Evolutionary conservation across 352 stramenopile genomes (phyloP).

Genomic region (Globisporangium uncinulatum): DNA sequence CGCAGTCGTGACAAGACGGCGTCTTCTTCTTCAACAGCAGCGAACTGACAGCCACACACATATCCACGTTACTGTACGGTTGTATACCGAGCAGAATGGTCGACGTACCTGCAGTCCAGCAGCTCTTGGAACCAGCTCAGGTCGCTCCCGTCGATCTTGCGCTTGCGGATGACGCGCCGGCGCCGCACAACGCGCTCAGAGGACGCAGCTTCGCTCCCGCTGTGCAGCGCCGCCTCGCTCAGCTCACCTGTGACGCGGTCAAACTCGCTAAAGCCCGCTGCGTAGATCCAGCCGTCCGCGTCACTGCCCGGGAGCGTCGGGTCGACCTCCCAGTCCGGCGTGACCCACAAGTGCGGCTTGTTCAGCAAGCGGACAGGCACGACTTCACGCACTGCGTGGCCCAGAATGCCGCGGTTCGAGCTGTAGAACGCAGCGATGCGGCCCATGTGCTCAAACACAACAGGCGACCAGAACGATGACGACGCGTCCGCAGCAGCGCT

Average conservation of each 20-base stretch:
- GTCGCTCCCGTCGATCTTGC: slow-evolving; percentile 65
- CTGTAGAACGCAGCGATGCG: slow-evolving; percentile 50
- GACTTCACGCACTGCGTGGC: slow-evolving; percentile 49
- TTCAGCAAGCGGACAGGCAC: slow-evolving; percentile 56
- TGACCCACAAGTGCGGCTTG: slow-evolving; percentile 70
- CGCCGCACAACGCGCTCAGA: slow-evolving; percentile 34
- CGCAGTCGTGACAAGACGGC: slow-evolving; percentile 71
- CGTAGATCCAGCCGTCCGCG: slow-evolving; percentile 73
- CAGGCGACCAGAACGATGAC: slow-evolving; percentile 22
- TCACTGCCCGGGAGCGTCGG: slow-evolving; percentile 40
- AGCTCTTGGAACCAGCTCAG: slow-evolving; percentile 82
- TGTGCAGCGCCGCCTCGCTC: neutral
- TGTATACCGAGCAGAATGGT: too few relatives aligned
- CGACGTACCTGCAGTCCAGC: slow-evolving; percentile 57
- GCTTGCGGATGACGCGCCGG: slow-evolving; percentile 50
- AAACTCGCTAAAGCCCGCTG: slow-evolving; percentile 29
- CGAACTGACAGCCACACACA: slow-evolving; percentile 26
- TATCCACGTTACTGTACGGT: neutral
- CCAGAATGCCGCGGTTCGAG: slow-evolving; percentile 56
- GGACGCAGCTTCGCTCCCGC: slow-evolving; percentile 1
- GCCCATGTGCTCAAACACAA: slow-evolving; percentile 33
- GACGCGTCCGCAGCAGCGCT: neutral
- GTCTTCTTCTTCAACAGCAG: slow-evolving; percentile 65
- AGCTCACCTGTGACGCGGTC: slow-evolving; percentile 6
- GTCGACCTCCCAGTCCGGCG: slow-evolving; percentile 57